Evolutionary conservation across 2,329 filamentous ascomycete genomes (phyloP).

Genomic region (Calonectria hawksworthii): DNA sequence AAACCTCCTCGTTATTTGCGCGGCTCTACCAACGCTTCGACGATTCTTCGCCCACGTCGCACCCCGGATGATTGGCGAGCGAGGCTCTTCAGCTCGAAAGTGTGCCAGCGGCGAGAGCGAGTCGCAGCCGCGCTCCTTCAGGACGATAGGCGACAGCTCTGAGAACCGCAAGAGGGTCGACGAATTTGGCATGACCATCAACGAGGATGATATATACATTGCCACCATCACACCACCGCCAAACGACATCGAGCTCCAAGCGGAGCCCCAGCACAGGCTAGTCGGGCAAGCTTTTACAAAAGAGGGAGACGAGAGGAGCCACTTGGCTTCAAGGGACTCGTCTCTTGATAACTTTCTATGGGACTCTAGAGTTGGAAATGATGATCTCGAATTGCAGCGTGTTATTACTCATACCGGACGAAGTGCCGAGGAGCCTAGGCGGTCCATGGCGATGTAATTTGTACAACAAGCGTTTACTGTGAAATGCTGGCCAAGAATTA

Average conservation of each 20-base stretch:
- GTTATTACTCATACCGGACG: neutral
- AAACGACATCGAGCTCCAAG: neutral
- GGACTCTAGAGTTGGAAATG: neutral
- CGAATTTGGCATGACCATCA: neutral
- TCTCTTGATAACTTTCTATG: neutral
- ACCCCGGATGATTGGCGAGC: constrained; percentile 18
- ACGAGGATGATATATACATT: neutral
- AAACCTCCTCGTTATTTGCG: constrained; percentile 36
- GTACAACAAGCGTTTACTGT: neutral
- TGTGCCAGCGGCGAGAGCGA: neutral
- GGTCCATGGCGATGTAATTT: neutral
- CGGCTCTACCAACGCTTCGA: constrained; percentile 28
- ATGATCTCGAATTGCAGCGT: neutral
- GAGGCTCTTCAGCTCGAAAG: neutral
- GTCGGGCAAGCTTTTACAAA: neutral
- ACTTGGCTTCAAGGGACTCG: neutral
- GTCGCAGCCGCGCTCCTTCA: neutral
- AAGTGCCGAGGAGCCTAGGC: neutral
- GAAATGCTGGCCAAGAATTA: neutral
- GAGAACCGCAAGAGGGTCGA: neutral
- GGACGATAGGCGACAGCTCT: neutral
- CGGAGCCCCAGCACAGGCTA: neutral
- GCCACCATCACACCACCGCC: neutral
- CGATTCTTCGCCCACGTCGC: constrained; percentile 34
- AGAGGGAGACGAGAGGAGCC: neutral